Base-by-base conservation (phyloP, 2,329 filamentous ascomycete genomes). In the Akanthomyces muscarius region DNA sequence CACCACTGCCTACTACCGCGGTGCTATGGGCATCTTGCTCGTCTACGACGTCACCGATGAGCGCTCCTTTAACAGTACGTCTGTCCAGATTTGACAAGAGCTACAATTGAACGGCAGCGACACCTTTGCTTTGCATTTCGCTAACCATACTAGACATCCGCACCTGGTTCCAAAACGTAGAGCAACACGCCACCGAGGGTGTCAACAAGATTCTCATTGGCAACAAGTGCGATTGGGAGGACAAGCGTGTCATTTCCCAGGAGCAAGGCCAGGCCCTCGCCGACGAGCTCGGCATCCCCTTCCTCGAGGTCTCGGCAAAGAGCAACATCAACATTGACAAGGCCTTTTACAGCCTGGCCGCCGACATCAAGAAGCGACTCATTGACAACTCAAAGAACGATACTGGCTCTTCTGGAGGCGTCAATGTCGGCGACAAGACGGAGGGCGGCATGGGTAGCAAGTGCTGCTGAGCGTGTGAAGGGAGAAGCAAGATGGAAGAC, bases 201-300 rank as follows among this genome's bases (percentile, higher is more conserved):
- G 95, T 99, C 74, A 97, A 98, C 87, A 99, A 98, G 84, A 98
- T 99, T 74, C 86, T 99, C 69, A 97, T 99, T 70, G 95, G 95
- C 76, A 99, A 99, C 86, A 99, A 99, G 81, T 99, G 95, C 81
- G 95, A 99, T 79, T 98, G 95, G 95, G 95, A 98, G 79, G 95
- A 99, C 81, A 98, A 98, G 85, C 89, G 95, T 69, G 92, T 91
- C 62, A 90, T 99, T 48, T 92, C 91, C 56, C 96, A 90, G 65
- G 93, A 97, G 76, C 89, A 92, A 73, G 95, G 95, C 70, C 93
- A 99, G 78, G 89, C 89, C 68, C 86, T 99, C 63, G 95, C 95
- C 64, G 90, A 97, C 78, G 95, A 98, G 79, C 88, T 99, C 65
- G 92, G 93, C 73, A 96, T 99, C 68, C 94, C 95, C 23, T 99